These are phyloP conservation scores for Solanum boliviense DNA, from an alignment of 257 asterid genomes.

Conservation along the genomic window DNA sequence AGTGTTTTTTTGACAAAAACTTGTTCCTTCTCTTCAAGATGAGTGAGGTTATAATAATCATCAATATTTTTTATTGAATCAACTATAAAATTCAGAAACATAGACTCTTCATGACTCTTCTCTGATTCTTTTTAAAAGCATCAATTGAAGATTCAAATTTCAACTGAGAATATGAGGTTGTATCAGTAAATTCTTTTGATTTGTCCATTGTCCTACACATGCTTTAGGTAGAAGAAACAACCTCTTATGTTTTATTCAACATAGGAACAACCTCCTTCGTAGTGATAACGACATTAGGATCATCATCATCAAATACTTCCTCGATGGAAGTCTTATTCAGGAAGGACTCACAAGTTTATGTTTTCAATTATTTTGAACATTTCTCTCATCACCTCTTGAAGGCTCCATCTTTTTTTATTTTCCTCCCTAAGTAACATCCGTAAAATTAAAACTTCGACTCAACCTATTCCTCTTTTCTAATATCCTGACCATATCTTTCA, in stretches of 20 bases:
- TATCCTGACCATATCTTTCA: too few relatives aligned
- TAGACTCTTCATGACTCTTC: too few relatives aligned
- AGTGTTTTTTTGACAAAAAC: neutral
- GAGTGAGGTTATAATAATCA: neutral
- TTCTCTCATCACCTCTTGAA: too few relatives aligned
- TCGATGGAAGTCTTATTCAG: too few relatives aligned
- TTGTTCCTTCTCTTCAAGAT: slow-evolving; percentile 1
- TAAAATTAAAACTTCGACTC: neutral
- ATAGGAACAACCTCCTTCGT: neutral
- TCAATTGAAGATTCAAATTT: too few relatives aligned
- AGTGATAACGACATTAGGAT: too few relatives aligned
- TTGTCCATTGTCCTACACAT: neutral
- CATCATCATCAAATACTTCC: too few relatives aligned
- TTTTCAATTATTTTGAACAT: too few relatives aligned
- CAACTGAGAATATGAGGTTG: too few relatives aligned
- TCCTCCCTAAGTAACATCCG: neutral
- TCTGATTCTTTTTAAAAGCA: too few relatives aligned
- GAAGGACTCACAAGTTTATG: too few relatives aligned
- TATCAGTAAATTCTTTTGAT: neutral
- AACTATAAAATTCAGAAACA: neutral
- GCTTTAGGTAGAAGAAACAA: neutral
- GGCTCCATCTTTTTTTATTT: neutral
- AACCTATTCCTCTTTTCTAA: too few relatives aligned
- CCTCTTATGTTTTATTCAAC: neutral
- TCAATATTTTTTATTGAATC: slow-evolving; percentile 17